These are phyloP conservation scores for Zasmidium cellare DNA, from an alignment of 2,329 filamentous ascomycete genomes.

Conservation along the genomic window DNA sequence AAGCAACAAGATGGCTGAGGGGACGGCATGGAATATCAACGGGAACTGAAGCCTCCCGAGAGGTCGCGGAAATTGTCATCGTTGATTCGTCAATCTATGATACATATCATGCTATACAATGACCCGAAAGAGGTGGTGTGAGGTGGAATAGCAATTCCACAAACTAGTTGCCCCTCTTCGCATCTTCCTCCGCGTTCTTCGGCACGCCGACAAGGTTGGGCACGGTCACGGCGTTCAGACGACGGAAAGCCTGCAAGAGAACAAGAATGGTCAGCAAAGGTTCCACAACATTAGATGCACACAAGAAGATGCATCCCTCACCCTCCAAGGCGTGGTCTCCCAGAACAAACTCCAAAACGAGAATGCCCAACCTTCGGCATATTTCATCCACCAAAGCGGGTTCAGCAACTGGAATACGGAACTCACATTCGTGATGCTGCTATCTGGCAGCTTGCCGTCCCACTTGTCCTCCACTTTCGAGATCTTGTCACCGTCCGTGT, in stretches of 20 bases:
- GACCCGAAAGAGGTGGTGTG: not conserved
- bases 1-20: slow-evolving; percentile 2
- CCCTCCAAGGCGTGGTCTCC: slow-evolving; percentile 43
- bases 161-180: slow-evolving; percentile 46
- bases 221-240: slow-evolving; percentile 53
- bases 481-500: slow-evolving; percentile 49
- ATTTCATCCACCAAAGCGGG: slow-evolving; percentile 41
- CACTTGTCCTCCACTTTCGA: slow-evolving; percentile 56
- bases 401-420: slow-evolving; percentile 30
- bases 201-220: slow-evolving; percentile 54
- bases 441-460: slow-evolving; percentile 55
- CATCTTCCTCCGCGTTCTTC: slow-evolving; percentile 55
- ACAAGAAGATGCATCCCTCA: slow-evolving; percentile 28
- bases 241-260: slow-evolving; percentile 49
- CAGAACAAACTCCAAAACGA: slow-evolving; percentile 42
- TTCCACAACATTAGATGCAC: not conserved
- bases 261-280: slow-evolving; percentile 30
- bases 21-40: not conserved
- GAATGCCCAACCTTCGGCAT: slow-evolving; percentile 39
- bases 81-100: not conserved
- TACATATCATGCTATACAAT: not conserved
- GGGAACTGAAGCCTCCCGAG: not conserved
- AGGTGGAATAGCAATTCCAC: not conserved
- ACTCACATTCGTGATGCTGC: slow-evolving; percentile 53
- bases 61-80: not conserved